Conservation (phyloP, 179 eudicot species). For the Drosera spatulata region DNA sequence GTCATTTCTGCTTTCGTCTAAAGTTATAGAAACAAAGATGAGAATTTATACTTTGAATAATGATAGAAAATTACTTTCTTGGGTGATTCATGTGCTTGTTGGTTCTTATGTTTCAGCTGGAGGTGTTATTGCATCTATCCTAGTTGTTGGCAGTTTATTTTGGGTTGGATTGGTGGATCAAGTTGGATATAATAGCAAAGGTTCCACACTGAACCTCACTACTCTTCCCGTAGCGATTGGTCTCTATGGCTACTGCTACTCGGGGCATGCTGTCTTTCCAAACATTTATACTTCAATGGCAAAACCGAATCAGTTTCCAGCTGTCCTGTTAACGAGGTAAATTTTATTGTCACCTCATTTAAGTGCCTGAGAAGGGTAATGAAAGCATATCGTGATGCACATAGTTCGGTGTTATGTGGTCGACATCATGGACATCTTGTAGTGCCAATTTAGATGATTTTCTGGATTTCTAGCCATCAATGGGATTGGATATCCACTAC, state of each 20-base stretch:
- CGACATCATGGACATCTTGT: no score
- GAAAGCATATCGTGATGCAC: no score
- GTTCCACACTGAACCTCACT: constrained; percentile 45
- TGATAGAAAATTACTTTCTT: not conserved
- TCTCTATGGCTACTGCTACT: constrained; percentile 75
- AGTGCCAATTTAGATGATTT: no score
- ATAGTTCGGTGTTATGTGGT: no score
- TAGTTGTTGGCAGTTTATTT: constrained; percentile 64
- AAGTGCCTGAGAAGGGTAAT: no score
- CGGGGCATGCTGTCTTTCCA: constrained; percentile 93
- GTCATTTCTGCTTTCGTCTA: not conserved
- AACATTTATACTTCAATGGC: constrained; percentile 86
- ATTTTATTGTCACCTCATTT: no score
- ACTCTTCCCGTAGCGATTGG: constrained; percentile 82
- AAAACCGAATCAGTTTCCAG: constrained; percentile 50
- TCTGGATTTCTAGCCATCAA: no score
- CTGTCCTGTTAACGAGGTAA: constrained; percentile 66
- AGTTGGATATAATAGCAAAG: constrained; percentile 38
- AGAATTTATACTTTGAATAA: not conserved
- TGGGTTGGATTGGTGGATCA: constrained; percentile 77
- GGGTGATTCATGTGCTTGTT: constrained; percentile 7
- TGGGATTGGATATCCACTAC: no score
- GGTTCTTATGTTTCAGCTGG: constrained; percentile 45
- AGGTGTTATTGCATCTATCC: constrained; percentile 77
- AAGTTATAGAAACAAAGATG: not conserved